These are phyloP conservation scores for Wickerhamiella musiphila DNA, from an alignment of 805 yeast species.

Conservation along the genomic window DNA sequence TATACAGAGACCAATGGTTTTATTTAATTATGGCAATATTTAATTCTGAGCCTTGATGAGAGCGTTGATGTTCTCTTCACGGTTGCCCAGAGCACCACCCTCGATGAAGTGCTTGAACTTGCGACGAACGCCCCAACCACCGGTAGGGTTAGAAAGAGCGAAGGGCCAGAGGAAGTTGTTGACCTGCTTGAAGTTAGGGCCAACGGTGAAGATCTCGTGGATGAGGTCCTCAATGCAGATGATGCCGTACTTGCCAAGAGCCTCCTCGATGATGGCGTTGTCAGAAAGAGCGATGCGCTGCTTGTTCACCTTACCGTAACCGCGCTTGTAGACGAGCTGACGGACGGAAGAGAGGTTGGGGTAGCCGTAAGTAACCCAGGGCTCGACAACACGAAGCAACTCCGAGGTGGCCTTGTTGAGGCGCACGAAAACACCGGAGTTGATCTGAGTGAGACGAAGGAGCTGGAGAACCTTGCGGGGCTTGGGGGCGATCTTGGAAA, in stretches of 20 bases:
- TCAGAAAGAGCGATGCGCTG: slow-evolving; percentile 85
- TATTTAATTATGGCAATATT: slow-evolving; percentile 11
- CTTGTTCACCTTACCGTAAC: slow-evolving; percentile 92
- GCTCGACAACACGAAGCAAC: slow-evolving; percentile 85
- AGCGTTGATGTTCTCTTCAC: slow-evolving; percentile 89
- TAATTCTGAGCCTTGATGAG: slow-evolving; percentile 89
- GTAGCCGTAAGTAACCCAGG: slow-evolving; percentile 96
- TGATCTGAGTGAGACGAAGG: slow-evolving; percentile 83
- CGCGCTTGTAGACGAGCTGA: slow-evolving; percentile 93
- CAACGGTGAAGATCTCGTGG: slow-evolving; percentile 91
- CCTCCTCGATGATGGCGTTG: slow-evolving; percentile 73
- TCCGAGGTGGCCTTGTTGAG: slow-evolving; percentile 91
- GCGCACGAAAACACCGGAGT: slow-evolving; percentile 88
- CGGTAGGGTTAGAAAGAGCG: slow-evolving; percentile 90
- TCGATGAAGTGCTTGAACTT: slow-evolving; percentile 94
- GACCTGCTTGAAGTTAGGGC: slow-evolving; percentile 97
- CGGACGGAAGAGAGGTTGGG: slow-evolving; percentile 83
- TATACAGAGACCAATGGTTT: slow-evolving; percentile 5
- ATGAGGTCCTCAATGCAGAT: slow-evolving; percentile 82
- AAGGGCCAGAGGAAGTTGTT: slow-evolving; percentile 98
- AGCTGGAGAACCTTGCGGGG: slow-evolving; percentile 94
- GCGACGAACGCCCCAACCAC: slow-evolving; percentile 96
- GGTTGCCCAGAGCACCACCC: slow-evolving; percentile 98
- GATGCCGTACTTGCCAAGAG: slow-evolving; percentile 85
- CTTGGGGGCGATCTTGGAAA: slow-evolving; percentile 95